These are phyloP conservation scores for Neurospora discreta DNA, from an alignment of 495 filamentous ascomycete genomes.

Conservation along the genomic window DNA sequence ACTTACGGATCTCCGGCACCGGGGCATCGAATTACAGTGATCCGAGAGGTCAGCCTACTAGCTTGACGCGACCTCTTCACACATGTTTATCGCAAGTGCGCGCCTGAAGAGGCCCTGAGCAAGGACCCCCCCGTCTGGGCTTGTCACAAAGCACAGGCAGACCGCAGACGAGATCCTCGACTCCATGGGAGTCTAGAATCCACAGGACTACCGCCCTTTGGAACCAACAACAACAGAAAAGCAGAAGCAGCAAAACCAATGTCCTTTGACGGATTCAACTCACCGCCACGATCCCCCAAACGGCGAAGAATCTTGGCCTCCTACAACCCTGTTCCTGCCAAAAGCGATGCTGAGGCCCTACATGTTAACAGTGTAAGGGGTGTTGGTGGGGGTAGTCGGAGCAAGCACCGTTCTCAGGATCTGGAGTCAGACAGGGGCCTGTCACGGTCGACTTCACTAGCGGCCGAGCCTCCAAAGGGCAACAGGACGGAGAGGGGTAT, in stretches of 20 bases:
- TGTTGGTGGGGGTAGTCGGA: background rate
- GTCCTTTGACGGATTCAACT: slow-evolving; percentile 15
- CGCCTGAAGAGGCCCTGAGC: background rate
- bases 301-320: slow-evolving; percentile 35
- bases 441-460: background rate
- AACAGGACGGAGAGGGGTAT: background rate
- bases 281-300: slow-evolving; percentile 27
- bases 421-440: background rate
- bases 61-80: background rate
- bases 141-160: background rate
- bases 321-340: slow-evolving; percentile 22
- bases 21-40: background rate
- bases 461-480: background rate
- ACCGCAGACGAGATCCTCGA: background rate
- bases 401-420: background rate
- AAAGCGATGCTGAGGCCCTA: background rate
- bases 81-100: background rate
- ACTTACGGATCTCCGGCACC: background rate
- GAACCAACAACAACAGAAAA: slow-evolving; percentile 4
- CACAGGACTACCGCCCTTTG: background rate
- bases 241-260: background rate
- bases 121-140: background rate
- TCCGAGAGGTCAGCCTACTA: background rate
- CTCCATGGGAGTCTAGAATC: background rate
- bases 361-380: background rate